These are phyloP conservation scores for Exophiala sp. DNA, from an alignment of 2,329 filamentous ascomycete species.

Conservation along the genomic window DNA sequence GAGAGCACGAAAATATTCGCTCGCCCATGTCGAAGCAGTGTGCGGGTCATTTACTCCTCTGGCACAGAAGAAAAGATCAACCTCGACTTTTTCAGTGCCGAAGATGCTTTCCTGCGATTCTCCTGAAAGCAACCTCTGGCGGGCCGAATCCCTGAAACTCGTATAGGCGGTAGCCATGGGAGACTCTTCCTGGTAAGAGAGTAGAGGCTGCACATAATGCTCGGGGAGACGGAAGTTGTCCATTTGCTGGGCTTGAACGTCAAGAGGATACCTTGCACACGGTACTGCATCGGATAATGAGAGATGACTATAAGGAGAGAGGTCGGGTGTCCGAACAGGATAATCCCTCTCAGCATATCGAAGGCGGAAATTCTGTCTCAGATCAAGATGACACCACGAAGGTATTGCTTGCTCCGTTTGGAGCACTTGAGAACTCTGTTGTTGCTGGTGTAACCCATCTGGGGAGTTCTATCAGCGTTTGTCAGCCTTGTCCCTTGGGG, in stretches of 20 bases:
- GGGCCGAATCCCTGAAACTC: neutral
- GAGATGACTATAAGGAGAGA: neutral
- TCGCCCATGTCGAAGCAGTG: neutral
- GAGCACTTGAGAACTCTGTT: too few relatives aligned
- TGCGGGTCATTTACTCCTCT: neutral
- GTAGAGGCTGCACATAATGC: neutral
- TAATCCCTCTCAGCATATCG: neutral
- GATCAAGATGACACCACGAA: neutral
- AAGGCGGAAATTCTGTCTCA: neutral
- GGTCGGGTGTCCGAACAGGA: neutral
- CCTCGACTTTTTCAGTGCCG: neutral
- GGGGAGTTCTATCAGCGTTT: too few relatives aligned
- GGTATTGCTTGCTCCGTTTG: too few relatives aligned
- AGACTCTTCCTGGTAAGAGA: neutral
- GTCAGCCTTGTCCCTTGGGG: too few relatives aligned
- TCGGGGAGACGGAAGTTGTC: neutral
- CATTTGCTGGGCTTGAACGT: neutral
- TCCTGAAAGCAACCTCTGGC: neutral
- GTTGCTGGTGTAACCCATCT: too few relatives aligned
- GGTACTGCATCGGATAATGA: neutral
- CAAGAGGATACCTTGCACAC: neutral
- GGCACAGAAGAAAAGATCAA: neutral
- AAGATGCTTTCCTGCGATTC: neutral
- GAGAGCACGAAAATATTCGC: neutral
- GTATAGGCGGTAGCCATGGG: neutral